Evolutionary conservation across 2,329 filamentous ascomycete species (phyloP).

Genomic region (Nemania bipapillata): DNA sequence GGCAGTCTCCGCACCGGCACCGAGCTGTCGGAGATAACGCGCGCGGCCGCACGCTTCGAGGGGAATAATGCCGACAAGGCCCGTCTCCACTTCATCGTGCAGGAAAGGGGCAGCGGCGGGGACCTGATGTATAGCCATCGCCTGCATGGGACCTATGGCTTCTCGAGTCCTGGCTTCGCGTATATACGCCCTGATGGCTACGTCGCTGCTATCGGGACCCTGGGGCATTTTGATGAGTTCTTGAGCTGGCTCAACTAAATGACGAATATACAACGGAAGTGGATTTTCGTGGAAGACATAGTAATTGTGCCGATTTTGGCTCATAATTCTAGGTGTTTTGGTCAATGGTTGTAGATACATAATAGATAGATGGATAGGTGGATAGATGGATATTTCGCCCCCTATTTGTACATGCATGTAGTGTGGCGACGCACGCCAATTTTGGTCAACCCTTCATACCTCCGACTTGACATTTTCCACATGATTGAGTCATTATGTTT

Average conservation of each 20-base stretch:
- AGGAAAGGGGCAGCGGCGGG: conserved; percentile 6
- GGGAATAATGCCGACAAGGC: conserved; percentile 6
- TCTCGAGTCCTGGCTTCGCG: conserved; percentile 21
- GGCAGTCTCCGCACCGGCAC: conserved; percentile 5
- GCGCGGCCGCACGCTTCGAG: not conserved
- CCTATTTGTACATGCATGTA: not conserved
- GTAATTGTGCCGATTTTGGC: not conserved
- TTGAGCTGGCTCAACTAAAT: conserved; percentile 4
- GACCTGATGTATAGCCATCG: conserved; percentile 17
- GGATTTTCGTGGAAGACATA: not conserved
- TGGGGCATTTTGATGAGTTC: conserved; percentile 16
- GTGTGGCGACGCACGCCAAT: not conserved
- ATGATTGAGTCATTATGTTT: not conserved
- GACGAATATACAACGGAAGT: not conserved
- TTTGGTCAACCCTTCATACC: not conserved
- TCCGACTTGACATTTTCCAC: not conserved
- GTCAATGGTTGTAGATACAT: not conserved
- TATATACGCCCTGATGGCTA: conserved; percentile 27
- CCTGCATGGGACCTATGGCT: conserved; percentile 20
- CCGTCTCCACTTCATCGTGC: conserved; percentile 10
- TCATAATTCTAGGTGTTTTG: not conserved
- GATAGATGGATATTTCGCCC: not conserved
- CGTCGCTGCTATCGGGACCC: conserved; percentile 14
- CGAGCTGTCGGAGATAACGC: conserved; percentile 1
- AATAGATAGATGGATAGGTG: not conserved